phyloP scores from a whole-genome alignment of 164 flowering plant genomes.

The Stephania yunnanensis region DNA sequence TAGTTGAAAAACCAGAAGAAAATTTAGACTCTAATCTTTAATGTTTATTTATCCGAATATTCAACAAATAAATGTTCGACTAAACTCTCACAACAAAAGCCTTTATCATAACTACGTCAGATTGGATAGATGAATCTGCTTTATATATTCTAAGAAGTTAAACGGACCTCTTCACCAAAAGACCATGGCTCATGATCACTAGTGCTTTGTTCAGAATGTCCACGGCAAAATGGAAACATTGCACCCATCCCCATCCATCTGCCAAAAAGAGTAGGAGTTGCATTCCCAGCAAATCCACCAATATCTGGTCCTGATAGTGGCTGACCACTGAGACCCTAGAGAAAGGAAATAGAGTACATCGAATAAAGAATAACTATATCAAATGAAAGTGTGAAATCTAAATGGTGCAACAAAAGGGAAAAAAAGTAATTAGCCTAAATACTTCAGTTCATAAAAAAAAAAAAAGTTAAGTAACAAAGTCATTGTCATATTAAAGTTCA shows the following conservation, averaged over 20 bases:
- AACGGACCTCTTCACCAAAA: constrained; percentile 82
- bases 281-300: constrained; percentile 97
- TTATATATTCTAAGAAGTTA: background rate
- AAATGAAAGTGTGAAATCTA: too few relatives aligned
- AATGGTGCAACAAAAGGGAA: background rate
- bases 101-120: too few relatives aligned
- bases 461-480: too few relatives aligned
- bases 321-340: constrained; percentile 92
- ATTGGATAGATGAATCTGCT: too few relatives aligned
- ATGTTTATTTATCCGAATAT: too few relatives aligned
- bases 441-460: background rate
- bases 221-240: constrained; percentile 93
- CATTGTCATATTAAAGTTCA: background rate
- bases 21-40: too few relatives aligned
- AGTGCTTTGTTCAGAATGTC: constrained; percentile 68
- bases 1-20: too few relatives aligned
- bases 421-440: too few relatives aligned
- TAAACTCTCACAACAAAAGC: too few relatives aligned
- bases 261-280: constrained; percentile 82
- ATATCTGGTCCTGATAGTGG: constrained; percentile 95
- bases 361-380: background rate
- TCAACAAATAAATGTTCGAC: too few relatives aligned
- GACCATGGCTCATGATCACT: constrained; percentile 94
- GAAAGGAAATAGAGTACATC: constrained; percentile 3
- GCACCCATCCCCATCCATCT: constrained; percentile 95